Base-by-base conservation (phyloP, 129 eudicot genomes). In the Arctium minus region DNA sequence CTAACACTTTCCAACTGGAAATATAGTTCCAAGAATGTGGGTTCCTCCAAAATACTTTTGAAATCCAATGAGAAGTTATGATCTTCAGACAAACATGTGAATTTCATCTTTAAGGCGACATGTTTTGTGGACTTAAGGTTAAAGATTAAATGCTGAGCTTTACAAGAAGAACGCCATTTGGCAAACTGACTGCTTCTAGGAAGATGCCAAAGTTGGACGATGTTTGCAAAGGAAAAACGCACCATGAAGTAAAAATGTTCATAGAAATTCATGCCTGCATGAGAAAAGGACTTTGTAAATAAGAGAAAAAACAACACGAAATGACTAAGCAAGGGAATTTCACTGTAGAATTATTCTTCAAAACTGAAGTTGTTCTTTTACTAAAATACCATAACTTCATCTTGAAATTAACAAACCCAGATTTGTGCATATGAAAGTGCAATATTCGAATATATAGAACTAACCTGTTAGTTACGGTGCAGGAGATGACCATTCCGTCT, bases 241-340 rank as follows among this genome's bases (percentile, higher is more conserved):
- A 84, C 86, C 81, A 92, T 60, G 89, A 96, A 90, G 72, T 86
- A 80, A 88, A 96, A 93, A 81, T 89, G 90, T 80, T 96, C 98
- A 29, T 81, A 72, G 81, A 96, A 96, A 87, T 96, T 89, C 97
- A 96, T 93, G 77, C 99, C 99, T 93, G 80, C 77, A 77, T 56
- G 77, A 85, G 7, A 39, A 67, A 62, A 75, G 27, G 11, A 3
- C 27, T 22, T 22, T 22, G 27, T 22, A 22, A 22, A 22, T 22
- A 22, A 22, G 27, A 22, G 27, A 22, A 22, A 22, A 22, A 22
- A 22, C 27, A 22, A 22, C 27, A 22, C 27, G 27, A 22, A 22
- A 22, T 22, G 27, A 22, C 27, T 22, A 22, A 22, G 27, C 27
- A 22, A 22, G 27, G 27, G 27, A 22, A 22, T 22, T 22, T 22